Evolutionary conservation across 805 yeast species (phyloP).

Genomic region (Monosporozyma servazzii): DNA sequence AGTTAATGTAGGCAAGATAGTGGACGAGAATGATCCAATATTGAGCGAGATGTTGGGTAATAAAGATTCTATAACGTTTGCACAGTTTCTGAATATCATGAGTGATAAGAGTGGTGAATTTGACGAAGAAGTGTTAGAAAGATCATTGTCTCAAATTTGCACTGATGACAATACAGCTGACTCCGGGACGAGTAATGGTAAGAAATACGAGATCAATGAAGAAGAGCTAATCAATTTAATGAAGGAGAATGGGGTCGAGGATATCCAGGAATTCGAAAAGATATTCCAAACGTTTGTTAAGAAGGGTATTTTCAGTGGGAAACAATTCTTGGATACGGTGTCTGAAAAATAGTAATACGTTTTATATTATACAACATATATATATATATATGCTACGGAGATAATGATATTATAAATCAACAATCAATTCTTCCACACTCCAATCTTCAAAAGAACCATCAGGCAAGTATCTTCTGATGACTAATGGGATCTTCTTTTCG

Average conservation of each 20-base stretch:
- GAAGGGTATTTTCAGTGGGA: slow-evolving; percentile 48
- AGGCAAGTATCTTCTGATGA: slow-evolving; percentile 91
- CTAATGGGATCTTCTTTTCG: slow-evolving; percentile 90
- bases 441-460: slow-evolving; percentile 97
- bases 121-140: slow-evolving; percentile 41
- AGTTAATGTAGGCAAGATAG: slow-evolving; percentile 42
- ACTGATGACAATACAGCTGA: slow-evolving; percentile 32
- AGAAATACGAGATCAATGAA: slow-evolving; percentile 31
- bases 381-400: not conserved
- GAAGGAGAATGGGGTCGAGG: slow-evolving; percentile 35
- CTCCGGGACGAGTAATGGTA: not conserved
- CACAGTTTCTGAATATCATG: slow-evolving; percentile 57
- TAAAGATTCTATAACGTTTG: slow-evolving; percentile 40
- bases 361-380: not conserved
- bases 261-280: slow-evolving; percentile 37
- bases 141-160: slow-evolving; percentile 38
- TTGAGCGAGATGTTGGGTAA: slow-evolving; percentile 39
- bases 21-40: slow-evolving; percentile 34
- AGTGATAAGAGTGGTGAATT: slow-evolving; percentile 44
- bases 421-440: slow-evolving; percentile 96
- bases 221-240: slow-evolving; percentile 43
- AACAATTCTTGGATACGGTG: slow-evolving; percentile 50
- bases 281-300: slow-evolving; percentile 48
- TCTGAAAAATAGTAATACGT: slow-evolving; percentile 14
- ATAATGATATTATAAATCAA: slow-evolving; percentile 46